phyloP scores from a whole-genome alignment of 176 grass and related monocot genomes.

The Aegilops sharonensis region DNA sequence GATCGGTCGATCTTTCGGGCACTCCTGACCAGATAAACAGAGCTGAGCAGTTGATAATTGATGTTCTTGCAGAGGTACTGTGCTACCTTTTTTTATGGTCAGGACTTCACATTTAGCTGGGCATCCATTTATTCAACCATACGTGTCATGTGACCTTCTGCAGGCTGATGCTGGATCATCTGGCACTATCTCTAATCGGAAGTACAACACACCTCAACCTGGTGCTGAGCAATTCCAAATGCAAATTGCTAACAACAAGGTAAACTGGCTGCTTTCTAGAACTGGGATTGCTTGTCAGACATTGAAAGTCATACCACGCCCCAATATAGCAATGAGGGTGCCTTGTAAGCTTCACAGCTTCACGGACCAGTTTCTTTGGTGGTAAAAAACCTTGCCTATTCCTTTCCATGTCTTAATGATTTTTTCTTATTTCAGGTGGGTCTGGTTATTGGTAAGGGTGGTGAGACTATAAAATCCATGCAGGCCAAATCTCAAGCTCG shows the following conservation, averaged over 20 bases:
- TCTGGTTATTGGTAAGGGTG: conserved; percentile 93
- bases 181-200: conserved; percentile 47
- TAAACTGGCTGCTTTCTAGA: conserved; percentile 9
- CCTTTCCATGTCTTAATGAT: background rate
- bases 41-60: conserved; percentile 85
- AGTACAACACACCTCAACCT: conserved; percentile 49
- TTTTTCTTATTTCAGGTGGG: conserved; percentile 58
- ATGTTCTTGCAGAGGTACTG: conserved; percentile 82
- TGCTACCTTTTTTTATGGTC: background rate
- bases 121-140: background rate
- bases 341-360: background rate
- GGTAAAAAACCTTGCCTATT: background rate
- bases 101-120: background rate
- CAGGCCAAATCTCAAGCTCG: conserved; percentile 83
- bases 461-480: conserved; percentile 96
- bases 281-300: background rate
- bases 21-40: conserved; percentile 85
- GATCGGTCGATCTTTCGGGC: conserved; percentile 80
- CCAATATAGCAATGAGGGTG: background rate
- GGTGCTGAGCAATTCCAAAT: conserved; percentile 82
- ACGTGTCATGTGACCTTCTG: conserved; percentile 1
- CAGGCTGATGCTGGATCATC: conserved; percentile 86
- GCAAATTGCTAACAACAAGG: conserved; percentile 94
- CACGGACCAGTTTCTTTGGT: background rate
- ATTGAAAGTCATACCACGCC: background rate